Evolutionary conservation across 306 rosid genomes (phyloP), one percentile per base, ranked within the genome.

Genomic region (Potentilla sterilis): DNA sequence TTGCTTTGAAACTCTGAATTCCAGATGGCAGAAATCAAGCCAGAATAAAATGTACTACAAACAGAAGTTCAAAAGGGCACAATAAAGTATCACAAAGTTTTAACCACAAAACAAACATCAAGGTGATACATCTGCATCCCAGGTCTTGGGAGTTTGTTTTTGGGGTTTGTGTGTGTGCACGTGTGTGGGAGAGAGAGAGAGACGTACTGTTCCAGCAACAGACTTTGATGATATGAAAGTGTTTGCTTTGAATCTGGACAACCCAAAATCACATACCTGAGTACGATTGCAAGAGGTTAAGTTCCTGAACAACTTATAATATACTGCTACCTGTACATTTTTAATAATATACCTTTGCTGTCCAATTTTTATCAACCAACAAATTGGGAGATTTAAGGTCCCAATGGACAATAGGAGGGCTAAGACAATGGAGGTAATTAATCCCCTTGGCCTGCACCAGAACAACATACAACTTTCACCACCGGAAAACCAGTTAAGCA

Each of bases 351-450:
- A 92, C 99, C 96, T 95, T 95, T 14, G 90, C 93, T 5, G 92
- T 95, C 99, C 99, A 95, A 81, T 90, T 92, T 83, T 88, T 95
- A 76, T 95, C 99, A 61, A 95, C 98, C 77, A 95, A 83, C 81
- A 95, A 82, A 79, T 95, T 95, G 41, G 99, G 99, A 68, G 99
- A 92, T 85, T 95, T 95, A 44, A 95, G 99, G 87, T 95, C 99
- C 99, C 96, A 92, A 71, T 95, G 99, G 79, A 95, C 89, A 6
- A 95, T 81, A 4, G 99, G 96, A 76, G 99, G 99, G 81, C 82
- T 89, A 66, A 95, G 80, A 75, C 97, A 88, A 85, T 95, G 99
- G 43, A 95, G 93, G 87, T 95, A 95, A 84, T 95, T 95, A 86
- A 95, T 86, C 73, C 99, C 99, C 87, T 90, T 95, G 78, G 99